Evolutionary conservation across 106 monocot species (phyloP).

Genomic region (Allium fistulosum): DNA sequence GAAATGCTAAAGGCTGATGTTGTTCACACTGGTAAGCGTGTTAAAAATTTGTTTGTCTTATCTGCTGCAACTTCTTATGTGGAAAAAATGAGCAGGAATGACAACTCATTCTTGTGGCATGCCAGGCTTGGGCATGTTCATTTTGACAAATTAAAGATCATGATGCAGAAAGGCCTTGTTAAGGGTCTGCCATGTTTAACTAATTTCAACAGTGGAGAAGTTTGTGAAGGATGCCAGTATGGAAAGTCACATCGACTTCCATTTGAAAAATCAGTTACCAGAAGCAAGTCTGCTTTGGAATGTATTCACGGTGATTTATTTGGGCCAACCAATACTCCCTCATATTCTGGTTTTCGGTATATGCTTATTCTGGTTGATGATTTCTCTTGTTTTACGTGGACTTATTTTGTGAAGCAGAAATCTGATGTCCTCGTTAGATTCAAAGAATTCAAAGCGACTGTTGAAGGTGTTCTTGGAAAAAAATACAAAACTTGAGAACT

Average conservation of each 20-base stretch:
- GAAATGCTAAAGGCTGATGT: background rate
- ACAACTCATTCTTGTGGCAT: background rate
- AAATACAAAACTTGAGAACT: background rate
- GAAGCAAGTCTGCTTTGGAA: too few relatives aligned
- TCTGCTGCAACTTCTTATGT: background rate
- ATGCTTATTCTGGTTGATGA: too few relatives aligned
- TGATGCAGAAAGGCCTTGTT: background rate
- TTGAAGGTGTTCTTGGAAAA: background rate
- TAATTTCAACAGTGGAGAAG: background rate
- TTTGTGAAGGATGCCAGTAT: background rate
- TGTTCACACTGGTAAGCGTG: background rate
- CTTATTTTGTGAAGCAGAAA: too few relatives aligned
- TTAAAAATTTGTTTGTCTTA: constrained; percentile 1
- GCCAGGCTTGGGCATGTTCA: background rate
- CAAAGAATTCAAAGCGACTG: background rate
- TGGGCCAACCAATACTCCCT: too few relatives aligned
- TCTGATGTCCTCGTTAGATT: too few relatives aligned
- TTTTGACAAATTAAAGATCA: background rate
- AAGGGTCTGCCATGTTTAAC: background rate
- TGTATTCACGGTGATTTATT: too few relatives aligned
- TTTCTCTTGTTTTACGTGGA: too few relatives aligned
- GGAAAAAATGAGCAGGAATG: background rate
- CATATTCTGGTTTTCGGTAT: too few relatives aligned
- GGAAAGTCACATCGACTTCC: background rate
- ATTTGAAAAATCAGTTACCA: too few relatives aligned